phyloP scores from a whole-genome alignment of 371 early-diverging fungal species.

The Mortierella sp. region DNA sequence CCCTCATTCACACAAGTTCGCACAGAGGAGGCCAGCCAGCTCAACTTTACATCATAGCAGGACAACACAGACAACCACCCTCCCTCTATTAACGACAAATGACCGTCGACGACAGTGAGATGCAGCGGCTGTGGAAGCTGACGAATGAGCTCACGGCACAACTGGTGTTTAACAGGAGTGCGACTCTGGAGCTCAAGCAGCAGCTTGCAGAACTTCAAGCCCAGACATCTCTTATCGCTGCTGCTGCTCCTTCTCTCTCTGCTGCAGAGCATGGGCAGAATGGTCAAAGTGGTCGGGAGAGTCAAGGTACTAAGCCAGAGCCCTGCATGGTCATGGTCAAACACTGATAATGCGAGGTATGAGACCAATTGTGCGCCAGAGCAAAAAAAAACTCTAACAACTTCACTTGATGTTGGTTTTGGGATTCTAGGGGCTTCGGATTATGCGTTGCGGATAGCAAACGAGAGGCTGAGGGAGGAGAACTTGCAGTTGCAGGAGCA shows the following conservation, averaged over 20 bases:
- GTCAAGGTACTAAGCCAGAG: too few species aligned
- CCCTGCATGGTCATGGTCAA: too few species aligned
- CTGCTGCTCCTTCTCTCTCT: not conserved
- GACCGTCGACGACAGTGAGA: conserved; percentile 52
- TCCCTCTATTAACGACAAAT: not conserved
- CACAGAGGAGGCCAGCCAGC: not conserved
- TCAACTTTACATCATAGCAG: not conserved
- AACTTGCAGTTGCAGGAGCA: conserved; percentile 52
- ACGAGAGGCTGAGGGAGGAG: conserved; percentile 49
- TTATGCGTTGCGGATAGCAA: conserved; percentile 41
- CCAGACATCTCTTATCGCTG: not conserved
- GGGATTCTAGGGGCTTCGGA: conserved; percentile 25
- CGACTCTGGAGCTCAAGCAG: conserved; percentile 50
- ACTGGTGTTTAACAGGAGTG: conserved; percentile 54
- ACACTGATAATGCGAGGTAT: too few species aligned
- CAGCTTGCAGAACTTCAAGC: conserved; percentile 50
- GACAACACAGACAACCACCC: not conserved
- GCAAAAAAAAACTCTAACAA: not conserved
- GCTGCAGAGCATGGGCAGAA: not conserved
- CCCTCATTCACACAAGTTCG: not conserved
- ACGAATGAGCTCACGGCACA: conserved; percentile 58
- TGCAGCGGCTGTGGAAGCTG: conserved; percentile 57
- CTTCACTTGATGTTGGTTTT: not conserved
- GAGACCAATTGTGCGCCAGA: too few species aligned
- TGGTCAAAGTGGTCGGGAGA: not conserved